These are phyloP conservation scores for Geranomyces michiganensis DNA, from an alignment of 192 early-diverging fungal species.

Conservation along the genomic window DNA sequence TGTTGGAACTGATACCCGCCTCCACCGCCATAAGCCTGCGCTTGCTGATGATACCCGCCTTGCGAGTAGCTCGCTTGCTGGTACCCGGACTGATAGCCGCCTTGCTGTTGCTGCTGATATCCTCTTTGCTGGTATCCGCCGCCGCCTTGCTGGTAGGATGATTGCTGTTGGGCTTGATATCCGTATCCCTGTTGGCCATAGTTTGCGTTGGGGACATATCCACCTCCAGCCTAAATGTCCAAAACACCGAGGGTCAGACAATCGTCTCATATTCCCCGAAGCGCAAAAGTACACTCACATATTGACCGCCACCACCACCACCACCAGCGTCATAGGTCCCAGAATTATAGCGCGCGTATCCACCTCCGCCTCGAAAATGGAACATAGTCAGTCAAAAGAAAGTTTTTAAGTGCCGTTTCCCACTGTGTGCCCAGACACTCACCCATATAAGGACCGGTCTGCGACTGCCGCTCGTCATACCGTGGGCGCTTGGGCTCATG, in stretches of 20 bases:
- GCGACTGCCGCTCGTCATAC: background rate
- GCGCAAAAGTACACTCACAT: background rate
- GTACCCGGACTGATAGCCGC: slow-evolving; percentile 23
- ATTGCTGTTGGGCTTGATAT: slow-evolving; percentile 8
- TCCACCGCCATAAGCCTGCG: background rate
- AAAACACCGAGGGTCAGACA: background rate
- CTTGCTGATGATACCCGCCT: slow-evolving; percentile 17
- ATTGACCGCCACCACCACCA: background rate
- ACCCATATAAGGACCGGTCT: slow-evolving; percentile 3
- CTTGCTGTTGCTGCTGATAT: slow-evolving; percentile 7
- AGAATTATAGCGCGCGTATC: slow-evolving; percentile 8
- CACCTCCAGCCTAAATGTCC: slow-evolving; percentile 5
- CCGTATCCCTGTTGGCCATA: background rate
- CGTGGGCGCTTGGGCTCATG: slow-evolving; percentile 23
- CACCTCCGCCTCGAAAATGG: slow-evolving; percentile 13
- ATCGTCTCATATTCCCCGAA: background rate
- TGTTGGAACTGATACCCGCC: slow-evolving; percentile 7
- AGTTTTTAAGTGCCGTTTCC: too few species aligned
- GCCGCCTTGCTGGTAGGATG: slow-evolving; percentile 8
- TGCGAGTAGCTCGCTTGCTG: slow-evolving; percentile 1
- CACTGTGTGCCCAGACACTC: background rate
- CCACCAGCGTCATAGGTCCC: background rate
- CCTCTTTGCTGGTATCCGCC: slow-evolving; percentile 7
- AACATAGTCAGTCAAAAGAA: background rate
- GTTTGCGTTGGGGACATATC: slow-evolving; percentile 15